A percentile compares a stretch with the other conserved stretches of the same genome.
These are phyloP conservation scores for Xylaria curta DNA, from an alignment of 495 filamentous ascomycete species.

Conservation along the genomic window DNA sequence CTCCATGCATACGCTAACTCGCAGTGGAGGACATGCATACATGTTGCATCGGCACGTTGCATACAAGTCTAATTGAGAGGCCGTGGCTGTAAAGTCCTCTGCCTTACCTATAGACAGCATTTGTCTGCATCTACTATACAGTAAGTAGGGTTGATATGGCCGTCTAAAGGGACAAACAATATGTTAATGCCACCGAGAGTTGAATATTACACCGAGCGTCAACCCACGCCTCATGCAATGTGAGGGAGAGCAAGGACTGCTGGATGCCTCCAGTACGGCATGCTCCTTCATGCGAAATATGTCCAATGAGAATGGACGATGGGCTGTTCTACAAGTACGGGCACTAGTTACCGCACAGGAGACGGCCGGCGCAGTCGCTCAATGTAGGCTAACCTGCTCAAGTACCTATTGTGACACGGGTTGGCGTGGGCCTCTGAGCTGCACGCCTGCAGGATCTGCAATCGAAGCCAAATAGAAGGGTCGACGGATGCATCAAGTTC, in stretches of 20 bases:
- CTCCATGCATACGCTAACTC: not conserved
- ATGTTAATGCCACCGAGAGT: not conserved
- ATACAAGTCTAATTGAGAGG: not conserved
- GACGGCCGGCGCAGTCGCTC: not conserved
- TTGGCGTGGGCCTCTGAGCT: not conserved
- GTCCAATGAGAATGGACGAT: slow-evolving; percentile 2
- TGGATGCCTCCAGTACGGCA: not conserved
- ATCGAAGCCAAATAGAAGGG: slow-evolving; percentile 20
- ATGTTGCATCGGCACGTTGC: not conserved
- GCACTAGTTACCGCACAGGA: not conserved
- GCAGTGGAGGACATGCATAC: not conserved
- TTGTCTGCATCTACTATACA: not conserved
- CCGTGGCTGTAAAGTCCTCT: not conserved
- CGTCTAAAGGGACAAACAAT: not conserved
- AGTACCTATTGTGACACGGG: not conserved
- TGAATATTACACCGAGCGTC: not conserved
- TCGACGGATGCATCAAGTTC: not conserved
- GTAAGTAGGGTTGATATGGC: not conserved
- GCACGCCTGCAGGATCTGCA: slow-evolving; percentile 18
- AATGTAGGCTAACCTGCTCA: slow-evolving; percentile 7
- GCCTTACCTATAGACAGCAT: not conserved
- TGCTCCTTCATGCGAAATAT: not conserved
- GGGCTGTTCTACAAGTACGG: not conserved
- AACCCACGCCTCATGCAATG: not conserved
- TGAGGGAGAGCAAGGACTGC: not conserved